A percentile compares a stretch with the other conserved stretches of the same genome.
Evolutionary conservation across 805 yeast genomes (phyloP).

Genomic region (Jamesozyma piceae): DNA sequence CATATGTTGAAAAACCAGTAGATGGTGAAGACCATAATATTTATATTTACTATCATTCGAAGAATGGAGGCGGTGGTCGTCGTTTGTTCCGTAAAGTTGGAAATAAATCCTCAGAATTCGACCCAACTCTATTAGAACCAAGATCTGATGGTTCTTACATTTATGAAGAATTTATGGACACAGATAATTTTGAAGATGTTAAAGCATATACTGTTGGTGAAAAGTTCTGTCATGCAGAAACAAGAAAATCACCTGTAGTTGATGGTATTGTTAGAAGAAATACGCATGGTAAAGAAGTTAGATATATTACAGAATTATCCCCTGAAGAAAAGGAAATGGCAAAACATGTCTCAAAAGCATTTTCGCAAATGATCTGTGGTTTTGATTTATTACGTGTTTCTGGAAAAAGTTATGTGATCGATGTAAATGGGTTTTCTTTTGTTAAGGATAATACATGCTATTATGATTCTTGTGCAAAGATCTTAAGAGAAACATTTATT

Average conservation of each 20-base stretch:
- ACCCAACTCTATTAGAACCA: conserved; percentile 62
- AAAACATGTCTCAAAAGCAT: conserved; percentile 56
- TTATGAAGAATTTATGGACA: conserved; percentile 93
- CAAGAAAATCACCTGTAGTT: conserved; percentile 97
- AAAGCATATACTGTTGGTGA: conserved; percentile 96
- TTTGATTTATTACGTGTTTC: conserved; percentile 86
- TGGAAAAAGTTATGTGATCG: conserved; percentile 86
- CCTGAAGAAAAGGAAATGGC: conserved; percentile 78
- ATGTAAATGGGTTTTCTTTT: conserved; percentile 95
- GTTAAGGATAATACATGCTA: conserved; percentile 85
- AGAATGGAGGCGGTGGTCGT: conserved; percentile 96
- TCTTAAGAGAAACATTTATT: conserved; percentile 63
- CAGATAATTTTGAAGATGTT: conserved; percentile 96
- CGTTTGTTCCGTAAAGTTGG: conserved; percentile 91
- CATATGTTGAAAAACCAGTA: conserved; percentile 96
- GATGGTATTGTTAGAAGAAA: conserved; percentile 96
- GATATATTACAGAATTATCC: conserved; percentile 75
- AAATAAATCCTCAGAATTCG: conserved; percentile 92
- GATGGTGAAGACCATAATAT: conserved; percentile 98
- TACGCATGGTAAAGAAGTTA: conserved; percentile 92
- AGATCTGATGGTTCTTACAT: conserved; percentile 86
- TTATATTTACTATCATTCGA: conserved; percentile 76
- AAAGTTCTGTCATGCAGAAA: conserved; percentile 90
- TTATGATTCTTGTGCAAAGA: conserved; percentile 74
- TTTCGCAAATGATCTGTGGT: conserved; percentile 93